phyloP scores from a whole-genome alignment of 805 yeast genomes.

The Kluyveromyces aestuarii region DNA sequence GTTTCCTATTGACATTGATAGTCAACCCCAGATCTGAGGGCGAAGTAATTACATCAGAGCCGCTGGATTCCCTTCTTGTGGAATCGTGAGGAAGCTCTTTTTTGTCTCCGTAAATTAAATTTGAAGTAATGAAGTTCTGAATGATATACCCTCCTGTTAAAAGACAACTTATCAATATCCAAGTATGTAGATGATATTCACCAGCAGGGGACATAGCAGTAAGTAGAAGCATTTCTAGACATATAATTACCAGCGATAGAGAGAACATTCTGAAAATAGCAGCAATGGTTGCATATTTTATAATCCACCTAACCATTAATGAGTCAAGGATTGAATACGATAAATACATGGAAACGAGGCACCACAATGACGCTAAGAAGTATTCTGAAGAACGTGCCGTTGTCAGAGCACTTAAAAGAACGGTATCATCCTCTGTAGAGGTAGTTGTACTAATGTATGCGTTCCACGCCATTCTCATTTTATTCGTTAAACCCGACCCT shows the following conservation, averaged over 20 bases:
- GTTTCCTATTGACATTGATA: not conserved
- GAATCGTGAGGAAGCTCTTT: constrained; percentile 8
- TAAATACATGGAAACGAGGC: constrained; percentile 76
- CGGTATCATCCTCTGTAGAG: constrained; percentile 15
- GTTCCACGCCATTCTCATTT: constrained; percentile 15
- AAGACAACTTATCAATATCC: constrained; percentile 85
- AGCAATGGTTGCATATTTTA: constrained; percentile 78
- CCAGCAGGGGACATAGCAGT: constrained; percentile 63
- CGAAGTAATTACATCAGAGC: not conserved
- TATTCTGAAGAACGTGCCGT: constrained; percentile 72
- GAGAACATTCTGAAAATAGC: constrained; percentile 82
- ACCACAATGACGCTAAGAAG: constrained; percentile 84
- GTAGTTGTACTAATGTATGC: constrained; percentile 16
- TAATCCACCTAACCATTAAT: constrained; percentile 88
- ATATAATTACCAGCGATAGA: constrained; percentile 63
- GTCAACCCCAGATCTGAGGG: not conserved
- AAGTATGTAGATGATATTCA: constrained; percentile 71
- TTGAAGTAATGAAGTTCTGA: constrained; percentile 83
- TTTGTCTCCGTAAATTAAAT: constrained; percentile 38
- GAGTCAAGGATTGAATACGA: constrained; percentile 82
- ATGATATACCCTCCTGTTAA: constrained; percentile 71
- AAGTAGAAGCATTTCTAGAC: constrained; percentile 59
- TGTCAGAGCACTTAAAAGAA: constrained; percentile 27
- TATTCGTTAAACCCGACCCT: constrained; percentile 10
- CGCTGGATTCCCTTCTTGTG: not conserved